Conservation (phyloP, 441 rosid genomes). For the Gossypium trilobum region DNA sequence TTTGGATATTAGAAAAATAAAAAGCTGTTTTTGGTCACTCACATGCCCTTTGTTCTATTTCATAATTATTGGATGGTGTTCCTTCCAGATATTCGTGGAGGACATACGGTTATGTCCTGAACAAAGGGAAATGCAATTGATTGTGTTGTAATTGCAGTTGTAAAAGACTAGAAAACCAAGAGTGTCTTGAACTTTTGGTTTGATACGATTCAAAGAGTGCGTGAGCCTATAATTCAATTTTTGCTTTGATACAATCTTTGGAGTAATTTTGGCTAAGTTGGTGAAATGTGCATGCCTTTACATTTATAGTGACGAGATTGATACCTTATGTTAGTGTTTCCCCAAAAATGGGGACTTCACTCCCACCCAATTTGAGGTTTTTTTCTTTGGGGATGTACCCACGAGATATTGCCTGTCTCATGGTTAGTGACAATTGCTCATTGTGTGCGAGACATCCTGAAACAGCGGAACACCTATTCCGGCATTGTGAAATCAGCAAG, state of each 20-base stretch:
- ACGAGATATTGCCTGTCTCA: too few relatives aligned
- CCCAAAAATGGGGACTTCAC: too few relatives aligned
- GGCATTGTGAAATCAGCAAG: too few relatives aligned
- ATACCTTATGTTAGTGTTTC: too few relatives aligned
- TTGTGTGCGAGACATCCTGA: too few relatives aligned
- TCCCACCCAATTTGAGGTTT: too few relatives aligned
- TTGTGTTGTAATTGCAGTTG: slow-evolving; percentile 5
- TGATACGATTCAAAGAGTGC: neutral
- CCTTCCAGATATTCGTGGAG: neutral
- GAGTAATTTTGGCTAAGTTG: too few relatives aligned
- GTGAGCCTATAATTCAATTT: neutral
- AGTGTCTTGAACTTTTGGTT: neutral
- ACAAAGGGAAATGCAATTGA: neutral
- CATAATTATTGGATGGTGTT: neutral
- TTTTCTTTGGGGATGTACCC: too few relatives aligned
- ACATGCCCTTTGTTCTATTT: neutral
- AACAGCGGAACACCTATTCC: too few relatives aligned
- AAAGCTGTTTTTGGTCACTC: neutral
- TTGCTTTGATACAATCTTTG: neutral
- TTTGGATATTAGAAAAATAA: slow-evolving; percentile 52
- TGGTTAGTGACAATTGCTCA: too few relatives aligned
- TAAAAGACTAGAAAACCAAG: neutral
- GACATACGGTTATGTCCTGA: neutral
- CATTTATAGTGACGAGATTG: too few relatives aligned
- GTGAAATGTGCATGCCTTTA: too few relatives aligned